phyloP scores from a whole-genome alignment of 805 yeast species.

The Ascoidea rubescens region DNA sequence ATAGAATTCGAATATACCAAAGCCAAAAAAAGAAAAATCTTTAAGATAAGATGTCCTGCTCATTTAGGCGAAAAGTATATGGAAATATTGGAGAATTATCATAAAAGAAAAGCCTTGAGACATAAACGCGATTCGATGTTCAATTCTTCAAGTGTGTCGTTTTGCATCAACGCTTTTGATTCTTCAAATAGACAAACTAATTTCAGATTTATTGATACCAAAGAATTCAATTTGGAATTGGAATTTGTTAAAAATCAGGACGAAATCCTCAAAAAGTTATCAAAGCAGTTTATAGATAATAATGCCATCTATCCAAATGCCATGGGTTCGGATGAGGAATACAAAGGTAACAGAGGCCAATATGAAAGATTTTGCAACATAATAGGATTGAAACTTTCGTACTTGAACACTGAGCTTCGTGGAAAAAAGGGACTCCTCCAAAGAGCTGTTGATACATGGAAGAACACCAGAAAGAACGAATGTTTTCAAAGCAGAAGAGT shows the following conservation, averaged over 20 bases:
- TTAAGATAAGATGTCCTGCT: constrained; percentile 15
- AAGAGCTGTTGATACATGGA: constrained; percentile 38
- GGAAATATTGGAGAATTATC: background rate
- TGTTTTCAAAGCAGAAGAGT: constrained; percentile 29
- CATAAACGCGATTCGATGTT: constrained; percentile 4
- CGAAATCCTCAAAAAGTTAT: constrained; percentile 10
- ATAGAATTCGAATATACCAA: constrained; percentile 16
- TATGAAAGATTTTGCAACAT: constrained; percentile 34
- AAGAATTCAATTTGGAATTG: too few species aligned
- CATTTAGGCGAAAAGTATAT: background rate
- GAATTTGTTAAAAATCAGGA: background rate
- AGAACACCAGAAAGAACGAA: constrained; percentile 30
- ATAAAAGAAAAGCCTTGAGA: too few species aligned
- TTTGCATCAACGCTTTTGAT: too few species aligned
- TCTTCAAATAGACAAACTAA: too few species aligned
- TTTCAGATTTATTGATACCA: too few species aligned
- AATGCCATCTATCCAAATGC: constrained; percentile 39
- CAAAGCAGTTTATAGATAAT: constrained; percentile 19
- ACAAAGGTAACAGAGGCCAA: constrained; percentile 28
- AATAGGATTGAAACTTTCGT: constrained; percentile 34
- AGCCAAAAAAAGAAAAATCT: constrained; percentile 6
- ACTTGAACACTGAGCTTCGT: constrained; percentile 27
- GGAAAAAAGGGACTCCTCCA: constrained; percentile 32
- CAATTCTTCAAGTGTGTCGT: constrained; percentile 6
- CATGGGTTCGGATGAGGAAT: constrained; percentile 24